phyloP scores from a whole-genome alignment of 108 stramenopile genomes.

The Aurantiochytrium sp. region DNA sequence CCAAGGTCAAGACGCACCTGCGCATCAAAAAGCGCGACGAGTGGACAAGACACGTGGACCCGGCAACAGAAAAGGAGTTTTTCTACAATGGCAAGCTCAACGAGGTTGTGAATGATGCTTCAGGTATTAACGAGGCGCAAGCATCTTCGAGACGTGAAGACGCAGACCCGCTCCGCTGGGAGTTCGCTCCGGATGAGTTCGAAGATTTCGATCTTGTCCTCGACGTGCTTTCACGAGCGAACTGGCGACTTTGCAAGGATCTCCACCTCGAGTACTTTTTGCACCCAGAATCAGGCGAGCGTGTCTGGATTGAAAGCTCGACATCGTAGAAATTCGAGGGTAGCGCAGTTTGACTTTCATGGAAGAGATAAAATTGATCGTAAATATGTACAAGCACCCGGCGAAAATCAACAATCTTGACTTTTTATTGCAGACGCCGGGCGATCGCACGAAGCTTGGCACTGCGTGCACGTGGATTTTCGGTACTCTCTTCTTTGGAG shows the following conservation, averaged over 20 bases:
- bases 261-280: background rate
- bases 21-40: background rate
- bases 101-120: background rate
- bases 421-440: background rate
- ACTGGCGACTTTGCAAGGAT: background rate
- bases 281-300: background rate
- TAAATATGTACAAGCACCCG: too few relatives aligned
- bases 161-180: background rate
- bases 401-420: too few relatives aligned
- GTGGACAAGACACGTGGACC: background rate
- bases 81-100: conserved; percentile 16
- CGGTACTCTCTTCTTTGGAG: background rate
- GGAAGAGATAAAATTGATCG: background rate
- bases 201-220: background rate
- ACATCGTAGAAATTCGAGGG: too few relatives aligned
- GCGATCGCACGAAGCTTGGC: conserved; percentile 22
- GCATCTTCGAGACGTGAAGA: background rate
- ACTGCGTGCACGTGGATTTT: conserved; percentile 19
- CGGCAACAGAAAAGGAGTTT: background rate
- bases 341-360: background rate
- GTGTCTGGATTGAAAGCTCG: background rate
- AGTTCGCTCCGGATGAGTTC: background rate
- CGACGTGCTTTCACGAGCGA: background rate
- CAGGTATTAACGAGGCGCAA: background rate
- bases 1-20: background rate